Conservation (phyloP, 208 protist species). For the Acanthamoeba healyi region DNA sequence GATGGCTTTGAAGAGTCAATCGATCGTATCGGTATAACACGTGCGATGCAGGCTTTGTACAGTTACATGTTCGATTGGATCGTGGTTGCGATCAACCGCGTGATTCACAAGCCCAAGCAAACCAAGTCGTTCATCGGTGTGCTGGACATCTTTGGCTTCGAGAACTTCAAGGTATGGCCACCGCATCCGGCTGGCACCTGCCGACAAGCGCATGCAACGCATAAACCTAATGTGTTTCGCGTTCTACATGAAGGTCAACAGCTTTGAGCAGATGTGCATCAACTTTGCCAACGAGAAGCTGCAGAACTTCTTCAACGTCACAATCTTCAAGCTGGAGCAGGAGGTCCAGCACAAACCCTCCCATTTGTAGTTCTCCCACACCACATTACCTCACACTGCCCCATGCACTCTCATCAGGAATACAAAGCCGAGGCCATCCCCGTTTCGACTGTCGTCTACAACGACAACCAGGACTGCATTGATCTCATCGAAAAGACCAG, state of each 20-base stretch:
- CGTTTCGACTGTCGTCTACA: constrained; percentile 87
- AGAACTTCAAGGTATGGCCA: constrained; percentile 89
- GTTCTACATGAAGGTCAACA: constrained; percentile 93
- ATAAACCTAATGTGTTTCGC: constrained; percentile 88
- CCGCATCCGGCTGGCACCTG: no score
- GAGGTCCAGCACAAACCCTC: constrained; percentile 73
- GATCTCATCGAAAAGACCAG: constrained; percentile 84
- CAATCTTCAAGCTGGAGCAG: constrained; percentile 95
- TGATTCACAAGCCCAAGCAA: constrained; percentile 78
- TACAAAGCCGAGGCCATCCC: constrained; percentile 87
- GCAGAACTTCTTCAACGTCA: constrained; percentile 97
- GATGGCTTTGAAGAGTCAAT: neutral
- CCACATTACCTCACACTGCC: neutral
- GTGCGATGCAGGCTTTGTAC: constrained; percentile 14
- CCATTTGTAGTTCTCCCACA: no score
- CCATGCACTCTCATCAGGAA: constrained; percentile 54
- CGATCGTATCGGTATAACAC: no score
- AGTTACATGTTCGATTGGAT: constrained; percentile 79
- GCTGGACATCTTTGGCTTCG: constrained; percentile 96
- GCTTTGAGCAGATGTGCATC: constrained; percentile 90
- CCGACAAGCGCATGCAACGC: no score
- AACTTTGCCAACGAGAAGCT: constrained; percentile 86
- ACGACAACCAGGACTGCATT: constrained; percentile 89
- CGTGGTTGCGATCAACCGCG: constrained; percentile 90
- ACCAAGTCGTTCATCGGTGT: constrained; percentile 87